These are phyloP conservation scores for Stachybotrys chartarum DNA, from an alignment of 2,329 filamentous ascomycete species.

Conservation along the genomic window DNA sequence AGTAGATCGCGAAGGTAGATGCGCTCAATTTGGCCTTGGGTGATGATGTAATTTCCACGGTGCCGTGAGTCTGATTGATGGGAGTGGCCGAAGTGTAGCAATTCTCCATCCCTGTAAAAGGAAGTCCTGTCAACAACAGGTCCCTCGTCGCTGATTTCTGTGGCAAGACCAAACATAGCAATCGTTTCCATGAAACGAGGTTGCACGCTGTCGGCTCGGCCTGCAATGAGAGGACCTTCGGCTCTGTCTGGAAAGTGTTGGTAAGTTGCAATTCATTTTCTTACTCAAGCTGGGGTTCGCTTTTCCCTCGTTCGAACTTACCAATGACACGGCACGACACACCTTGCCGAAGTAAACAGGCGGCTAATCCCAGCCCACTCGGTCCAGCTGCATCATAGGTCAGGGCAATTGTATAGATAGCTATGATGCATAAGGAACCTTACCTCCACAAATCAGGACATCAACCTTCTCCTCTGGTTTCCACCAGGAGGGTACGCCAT, in stretches of 20 bases:
- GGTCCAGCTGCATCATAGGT: conserved; percentile 22
- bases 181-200: conserved; percentile 6
- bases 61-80: conserved; percentile 25
- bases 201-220: conserved; percentile 19
- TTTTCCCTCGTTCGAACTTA: conserved; percentile 4
- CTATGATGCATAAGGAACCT: neutral
- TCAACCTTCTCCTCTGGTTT: conserved; percentile 19
- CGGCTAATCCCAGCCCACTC: conserved; percentile 19
- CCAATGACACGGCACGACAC: conserved; percentile 25
- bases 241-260: conserved; percentile 16
- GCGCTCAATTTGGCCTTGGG: conserved; percentile 15
- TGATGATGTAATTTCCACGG: conserved; percentile 3
- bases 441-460: conserved; percentile 25
- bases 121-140: conserved; percentile 21
- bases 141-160: conserved; percentile 23
- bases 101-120: conserved; percentile 20
- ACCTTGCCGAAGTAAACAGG: conserved; percentile 21
- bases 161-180: conserved; percentile 10
- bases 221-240: conserved; percentile 14
- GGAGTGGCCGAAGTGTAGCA: conserved; percentile 15
- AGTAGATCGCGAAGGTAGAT: conserved; percentile 27
- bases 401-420: neutral
- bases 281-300: neutral
- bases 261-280: neutral
- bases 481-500: conserved; percentile 18